Conservation (phyloP, 768 basidiomycete genomes). For the Stropharia rugosoannulata region DNA sequence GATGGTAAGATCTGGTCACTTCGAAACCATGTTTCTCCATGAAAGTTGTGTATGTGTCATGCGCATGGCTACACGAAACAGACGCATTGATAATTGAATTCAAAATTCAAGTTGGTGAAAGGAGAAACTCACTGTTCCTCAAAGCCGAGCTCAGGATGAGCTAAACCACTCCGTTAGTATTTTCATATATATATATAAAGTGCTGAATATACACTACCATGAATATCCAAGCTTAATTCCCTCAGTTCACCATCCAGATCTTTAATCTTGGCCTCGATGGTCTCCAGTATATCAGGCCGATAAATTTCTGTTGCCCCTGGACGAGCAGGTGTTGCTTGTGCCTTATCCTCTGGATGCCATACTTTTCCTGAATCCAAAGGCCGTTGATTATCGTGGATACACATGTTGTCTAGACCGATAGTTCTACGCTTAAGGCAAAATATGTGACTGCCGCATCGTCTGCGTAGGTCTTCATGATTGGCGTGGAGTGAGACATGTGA, state of each 20-base stretch:
- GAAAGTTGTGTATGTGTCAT: conserved; percentile 67
- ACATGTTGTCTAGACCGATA: conserved; percentile 15
- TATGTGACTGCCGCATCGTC: too few relatives aligned
- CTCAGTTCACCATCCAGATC: conserved; percentile 55
- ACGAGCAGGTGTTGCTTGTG: conserved; percentile 22
- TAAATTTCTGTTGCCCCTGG: conserved; percentile 38
- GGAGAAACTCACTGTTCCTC: conserved; percentile 55
- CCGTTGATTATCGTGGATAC: conserved; percentile 18
- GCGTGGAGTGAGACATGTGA: background rate
- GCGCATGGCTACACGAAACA: conserved; percentile 51
- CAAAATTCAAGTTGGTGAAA: background rate
- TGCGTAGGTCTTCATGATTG: too few relatives aligned
- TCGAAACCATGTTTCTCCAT: conserved; percentile 66
- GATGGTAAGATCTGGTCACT: conserved; percentile 57
- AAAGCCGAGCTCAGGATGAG: conserved; percentile 67
- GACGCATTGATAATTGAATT: background rate
- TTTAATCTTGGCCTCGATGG: conserved; percentile 57
- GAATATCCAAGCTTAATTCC: conserved; percentile 68
- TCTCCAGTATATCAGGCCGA: conserved; percentile 56
- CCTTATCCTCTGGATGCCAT: conserved; percentile 45
- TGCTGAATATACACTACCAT: conserved; percentile 42
- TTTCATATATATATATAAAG: background rate
- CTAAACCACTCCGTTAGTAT: conserved; percentile 30
- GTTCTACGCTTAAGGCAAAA: too few relatives aligned
- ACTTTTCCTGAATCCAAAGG: conserved; percentile 17